phyloP scores from a whole-genome alignment of 192 early-diverging fungal species.

The Coemansia javaensis region DNA sequence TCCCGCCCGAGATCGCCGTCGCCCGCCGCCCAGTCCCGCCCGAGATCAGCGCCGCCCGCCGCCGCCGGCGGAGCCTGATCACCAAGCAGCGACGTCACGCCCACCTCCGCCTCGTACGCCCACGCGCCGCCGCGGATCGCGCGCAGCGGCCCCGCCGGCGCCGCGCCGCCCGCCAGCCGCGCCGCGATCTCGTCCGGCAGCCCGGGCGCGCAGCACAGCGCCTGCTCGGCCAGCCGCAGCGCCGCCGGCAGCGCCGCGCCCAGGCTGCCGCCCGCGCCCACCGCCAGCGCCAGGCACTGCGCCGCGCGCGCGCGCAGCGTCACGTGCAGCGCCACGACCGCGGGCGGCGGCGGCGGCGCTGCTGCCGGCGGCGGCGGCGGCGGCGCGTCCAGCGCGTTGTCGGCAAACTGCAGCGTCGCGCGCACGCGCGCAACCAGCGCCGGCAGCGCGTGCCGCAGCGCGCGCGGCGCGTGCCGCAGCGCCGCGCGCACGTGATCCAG shows the following conservation, averaged over 20 bases:
- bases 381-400: slow-evolving; percentile 47
- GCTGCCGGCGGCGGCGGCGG: slow-evolving; percentile 2
- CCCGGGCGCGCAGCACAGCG: slow-evolving; percentile 16
- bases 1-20: slow-evolving; percentile 2
- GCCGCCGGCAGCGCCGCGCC: slow-evolving; percentile 1
- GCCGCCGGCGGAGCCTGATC: background rate
- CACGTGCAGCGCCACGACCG: slow-evolving; percentile 18
- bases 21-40: slow-evolving; percentile 16
- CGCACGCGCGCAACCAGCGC: slow-evolving; percentile 10
- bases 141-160: slow-evolving; percentile 1
- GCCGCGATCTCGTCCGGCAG: slow-evolving; percentile 6
- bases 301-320: slow-evolving; percentile 19
- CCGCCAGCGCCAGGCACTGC: slow-evolving; percentile 17
- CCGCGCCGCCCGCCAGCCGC: background rate
- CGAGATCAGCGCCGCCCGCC: background rate
- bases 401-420: slow-evolving; percentile 30
- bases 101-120: slow-evolving; percentile 42
- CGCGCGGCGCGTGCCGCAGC: background rate
- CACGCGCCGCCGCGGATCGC: slow-evolving; percentile 28
- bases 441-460: background rate
- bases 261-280: background rate
- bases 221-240: slow-evolving; percentile 25
- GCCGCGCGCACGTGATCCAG: slow-evolving; percentile 19
- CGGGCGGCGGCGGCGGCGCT: slow-evolving; percentile 3
- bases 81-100: slow-evolving; percentile 31